A percentile compares a stretch with the other conserved stretches of the same genome.
Evolutionary conservation across 345 rosid genomes (phyloP).

Genomic region (Ceriops decandra): DNA sequence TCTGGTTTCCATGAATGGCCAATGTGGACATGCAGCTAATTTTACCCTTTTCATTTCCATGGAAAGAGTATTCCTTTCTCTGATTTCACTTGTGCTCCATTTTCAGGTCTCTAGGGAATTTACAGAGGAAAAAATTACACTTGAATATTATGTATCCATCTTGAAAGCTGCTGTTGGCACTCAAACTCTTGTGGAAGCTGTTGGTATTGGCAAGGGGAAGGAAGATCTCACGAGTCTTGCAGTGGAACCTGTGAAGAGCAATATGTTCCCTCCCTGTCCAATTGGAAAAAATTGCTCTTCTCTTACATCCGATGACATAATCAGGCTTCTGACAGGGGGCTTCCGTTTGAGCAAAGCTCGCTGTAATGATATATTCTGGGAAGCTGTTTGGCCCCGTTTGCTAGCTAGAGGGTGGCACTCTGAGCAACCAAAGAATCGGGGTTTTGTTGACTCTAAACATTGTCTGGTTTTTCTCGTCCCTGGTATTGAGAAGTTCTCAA

Average conservation of each 20-base stretch:
- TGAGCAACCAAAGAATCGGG: conserved; percentile 52
- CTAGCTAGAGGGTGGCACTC: conserved; percentile 81
- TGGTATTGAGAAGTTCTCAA: conserved; percentile 63
- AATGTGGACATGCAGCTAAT: neutral
- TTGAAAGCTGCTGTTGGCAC: conserved; percentile 52
- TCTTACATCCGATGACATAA: conserved; percentile 50
- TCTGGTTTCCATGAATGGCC: neutral
- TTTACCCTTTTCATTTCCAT: neutral
- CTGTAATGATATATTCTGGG: conserved; percentile 71
- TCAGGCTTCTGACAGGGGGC: conserved; percentile 49
- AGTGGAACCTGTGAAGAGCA: conserved; percentile 36
- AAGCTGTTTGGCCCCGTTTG: conserved; percentile 81
- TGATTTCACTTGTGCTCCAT: conserved; percentile 22
- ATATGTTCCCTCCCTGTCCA: conserved; percentile 40
- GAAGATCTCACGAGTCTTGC: conserved; percentile 55
- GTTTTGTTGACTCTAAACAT: conserved; percentile 39
- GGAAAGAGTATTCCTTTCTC: neutral
- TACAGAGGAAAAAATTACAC: conserved; percentile 47
- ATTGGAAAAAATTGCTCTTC: conserved; percentile 46
- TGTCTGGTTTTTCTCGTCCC: conserved; percentile 63
- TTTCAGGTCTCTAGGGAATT: conserved; percentile 57
- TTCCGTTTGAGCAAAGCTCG: conserved; percentile 72
- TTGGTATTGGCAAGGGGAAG: conserved; percentile 68
- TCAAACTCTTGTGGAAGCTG: conserved; percentile 51
- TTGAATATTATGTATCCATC: conserved; percentile 38